Base-by-base conservation (phyloP, 176 grass and related monocot genomes). In the Carex myosuroides region DNA sequence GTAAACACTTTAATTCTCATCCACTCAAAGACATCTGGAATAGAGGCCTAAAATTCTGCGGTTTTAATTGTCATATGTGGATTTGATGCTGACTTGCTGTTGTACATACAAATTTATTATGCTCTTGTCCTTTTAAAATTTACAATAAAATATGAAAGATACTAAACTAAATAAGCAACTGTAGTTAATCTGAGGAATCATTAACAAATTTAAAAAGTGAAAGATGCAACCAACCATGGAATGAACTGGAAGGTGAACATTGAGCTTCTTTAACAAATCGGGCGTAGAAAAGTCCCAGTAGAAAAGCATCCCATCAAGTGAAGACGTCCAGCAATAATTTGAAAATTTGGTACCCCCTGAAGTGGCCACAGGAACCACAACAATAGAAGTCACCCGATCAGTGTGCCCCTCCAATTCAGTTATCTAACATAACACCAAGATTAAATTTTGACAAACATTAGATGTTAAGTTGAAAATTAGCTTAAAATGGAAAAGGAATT, bases 321-420 rank as follows among this genome's bases (percentile, higher is more conserved):
- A 94, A 3, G 89, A 90, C 0, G 93, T 95, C 96, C 96, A 95
- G 86, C 91, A 99, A 81, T 92, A 89, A 77, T 75, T 90, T 0
- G 70, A 71, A 55, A 93, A 86, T 83, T 86, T 90, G 20, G 84
- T 87, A n/a, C 83, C 88, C 9, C 56, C 30, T 6, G 79, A 72
- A 9, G 66, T 62, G 0, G 84, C 69, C 13, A 79, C 62, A 13
- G 86, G 69, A 57, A 86, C 80, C 50, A 99, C 85, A 20, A 91
- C 85, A 44, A 98, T 88, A 0, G 88, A 88, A 13, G 96, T 99
- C 39, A 95, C 96, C 18, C 89, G 79, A 50, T 85, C 91, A 53
- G 89, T 89, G 88, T 99, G 96, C 8, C 93, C 96, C 85, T 92
- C 91, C 88, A 99, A 87, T 88, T 99, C 96, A 71, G 89, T 85